phyloP scores from a whole-genome alignment of 306 rosid species.

The Vigna radiata region DNA sequence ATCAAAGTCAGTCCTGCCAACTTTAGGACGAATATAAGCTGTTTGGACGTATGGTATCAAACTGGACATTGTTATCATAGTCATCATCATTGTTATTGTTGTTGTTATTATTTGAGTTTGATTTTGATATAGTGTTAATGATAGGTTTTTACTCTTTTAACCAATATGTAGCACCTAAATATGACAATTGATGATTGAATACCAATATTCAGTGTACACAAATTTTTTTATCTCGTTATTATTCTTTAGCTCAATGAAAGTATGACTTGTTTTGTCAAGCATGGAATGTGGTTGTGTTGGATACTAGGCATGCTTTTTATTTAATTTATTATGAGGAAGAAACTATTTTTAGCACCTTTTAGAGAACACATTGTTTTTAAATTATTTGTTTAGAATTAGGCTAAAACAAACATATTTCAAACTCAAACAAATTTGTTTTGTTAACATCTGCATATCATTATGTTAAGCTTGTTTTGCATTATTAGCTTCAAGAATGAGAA shows the following conservation, averaged over 20 bases:
- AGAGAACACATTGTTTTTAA: neutral
- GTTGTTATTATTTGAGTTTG: no score
- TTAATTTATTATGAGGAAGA: neutral
- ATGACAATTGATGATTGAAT: no score
- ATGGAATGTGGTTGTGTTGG: conserved; percentile 21
- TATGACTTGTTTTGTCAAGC: neutral
- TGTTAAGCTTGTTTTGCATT: conserved; percentile 4
- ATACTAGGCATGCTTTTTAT: neutral
- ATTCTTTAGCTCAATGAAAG: neutral
- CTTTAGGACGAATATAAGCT: neutral
- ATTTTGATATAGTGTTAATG: no score
- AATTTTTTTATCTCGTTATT: neutral
- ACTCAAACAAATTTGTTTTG: neutral
- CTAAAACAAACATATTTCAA: neutral
- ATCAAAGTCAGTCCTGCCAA: neutral
- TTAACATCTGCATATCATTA: conserved; percentile 16
- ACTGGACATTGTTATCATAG: no score
- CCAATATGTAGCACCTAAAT: no score
- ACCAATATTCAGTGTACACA: neutral
- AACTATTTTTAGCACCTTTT: neutral
- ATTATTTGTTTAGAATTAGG: neutral
- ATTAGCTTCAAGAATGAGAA: conserved; percentile 17
- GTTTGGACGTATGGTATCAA: no score
- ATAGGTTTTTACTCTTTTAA: no score
- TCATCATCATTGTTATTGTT: no score